Conservation (phyloP, 78 protist genomes). For the Dictyostelium intermedium region DNA sequence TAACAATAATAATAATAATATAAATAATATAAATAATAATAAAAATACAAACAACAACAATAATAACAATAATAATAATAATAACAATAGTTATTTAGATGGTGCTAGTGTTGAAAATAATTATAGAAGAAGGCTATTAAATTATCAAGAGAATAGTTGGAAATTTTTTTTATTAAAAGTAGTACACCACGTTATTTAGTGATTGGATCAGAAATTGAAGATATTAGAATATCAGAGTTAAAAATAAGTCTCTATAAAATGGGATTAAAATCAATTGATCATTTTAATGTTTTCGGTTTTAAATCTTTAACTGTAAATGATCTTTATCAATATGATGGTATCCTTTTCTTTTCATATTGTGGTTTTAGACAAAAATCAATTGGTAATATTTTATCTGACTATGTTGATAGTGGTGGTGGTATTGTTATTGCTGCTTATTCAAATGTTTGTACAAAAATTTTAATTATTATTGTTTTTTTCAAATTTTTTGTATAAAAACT, state of each 20-base stretch:
- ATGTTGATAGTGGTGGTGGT: constrained; percentile 68
- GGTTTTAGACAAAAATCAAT: constrained; percentile 49
- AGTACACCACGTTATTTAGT: constrained; percentile 18
- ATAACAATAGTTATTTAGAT: not conserved
- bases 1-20: not conserved
- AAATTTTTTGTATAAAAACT: not conserved
- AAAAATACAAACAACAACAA: not conserved
- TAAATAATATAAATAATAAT: not conserved
- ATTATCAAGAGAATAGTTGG: constrained; percentile 17
- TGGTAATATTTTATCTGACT: constrained; percentile 28
- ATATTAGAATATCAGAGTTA: not conserved
- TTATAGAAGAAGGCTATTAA: not conserved
- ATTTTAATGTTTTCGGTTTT: constrained; percentile 47
- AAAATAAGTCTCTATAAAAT: not conserved
- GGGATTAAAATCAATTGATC: constrained; percentile 28
- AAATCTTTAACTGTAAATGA: not conserved
- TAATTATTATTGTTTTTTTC: not conserved
- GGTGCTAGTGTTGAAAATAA: not conserved
- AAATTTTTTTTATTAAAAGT: constrained; percentile 31
- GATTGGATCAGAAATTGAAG: constrained; percentile 44
- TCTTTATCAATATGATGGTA: constrained; percentile 28
- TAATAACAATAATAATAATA: not conserved
- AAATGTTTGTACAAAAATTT: constrained; percentile 2
- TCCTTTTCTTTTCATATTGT: constrained; percentile 53
- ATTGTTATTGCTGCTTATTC: constrained; percentile 25